Percentiles rank a stretch among this genome's conserved stretches.
Conservation (phyloP, 768 basidiomycete species). For the Hemileccinum impolitum region DNA sequence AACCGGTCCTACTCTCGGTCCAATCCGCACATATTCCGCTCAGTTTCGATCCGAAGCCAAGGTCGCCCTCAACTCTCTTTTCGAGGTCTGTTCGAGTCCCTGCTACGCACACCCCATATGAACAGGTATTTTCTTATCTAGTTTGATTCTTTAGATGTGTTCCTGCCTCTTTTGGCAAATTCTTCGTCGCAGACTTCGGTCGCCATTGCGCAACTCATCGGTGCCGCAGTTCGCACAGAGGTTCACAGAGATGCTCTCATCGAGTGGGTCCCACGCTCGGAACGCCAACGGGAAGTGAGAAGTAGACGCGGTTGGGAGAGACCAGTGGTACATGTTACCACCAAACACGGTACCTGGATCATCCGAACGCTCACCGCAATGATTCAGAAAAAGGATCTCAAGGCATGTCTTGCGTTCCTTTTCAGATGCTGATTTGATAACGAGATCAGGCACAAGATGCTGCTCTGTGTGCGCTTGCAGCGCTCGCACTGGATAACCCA, state of each 20-base stretch:
- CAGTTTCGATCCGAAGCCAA: constrained; percentile 51
- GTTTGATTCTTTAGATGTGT: constrained; percentile 61
- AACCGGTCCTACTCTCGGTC: constrained; percentile 69
- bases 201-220: constrained; percentile 59
- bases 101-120: neutral
- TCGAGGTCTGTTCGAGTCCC: constrained; percentile 45
- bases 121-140: constrained; percentile 21
- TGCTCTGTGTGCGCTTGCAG: constrained; percentile 58
- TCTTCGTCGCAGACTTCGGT: constrained; percentile 39
- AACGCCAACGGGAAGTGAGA: constrained; percentile 53
- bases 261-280: constrained; percentile 60
- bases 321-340: constrained; percentile 35
- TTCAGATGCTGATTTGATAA: neutral
- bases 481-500: constrained; percentile 62
- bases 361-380: constrained; percentile 48
- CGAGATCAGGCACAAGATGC: constrained; percentile 59
- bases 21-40: constrained; percentile 37
- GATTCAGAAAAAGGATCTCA: constrained; percentile 49
- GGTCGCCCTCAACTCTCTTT: constrained; percentile 54
- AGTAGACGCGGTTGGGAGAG: constrained; percentile 76
- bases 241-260: constrained; percentile 49
- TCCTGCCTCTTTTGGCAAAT: constrained; percentile 59
- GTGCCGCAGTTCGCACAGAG: constrained; percentile 45
- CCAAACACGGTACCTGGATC: constrained; percentile 58
- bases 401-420: constrained; percentile 35